These are phyloP conservation scores for Pseudomonodictys pantanalensis DNA, from an alignment of 495 filamentous ascomycete species.

Conservation along the genomic window DNA sequence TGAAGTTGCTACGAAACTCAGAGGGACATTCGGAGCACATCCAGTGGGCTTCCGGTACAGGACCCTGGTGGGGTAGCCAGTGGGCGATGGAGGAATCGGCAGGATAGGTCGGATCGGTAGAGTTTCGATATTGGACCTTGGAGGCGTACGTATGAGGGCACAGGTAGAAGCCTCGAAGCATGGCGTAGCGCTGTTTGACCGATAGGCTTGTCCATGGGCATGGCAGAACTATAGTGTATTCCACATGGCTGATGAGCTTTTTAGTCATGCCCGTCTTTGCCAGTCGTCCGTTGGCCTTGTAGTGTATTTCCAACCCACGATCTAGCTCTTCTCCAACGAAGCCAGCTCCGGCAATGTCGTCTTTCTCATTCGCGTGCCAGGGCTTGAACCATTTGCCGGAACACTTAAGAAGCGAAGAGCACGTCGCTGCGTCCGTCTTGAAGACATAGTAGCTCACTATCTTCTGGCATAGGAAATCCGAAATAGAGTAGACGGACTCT, in stretches of 20 bases:
- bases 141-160: constrained; percentile 4
- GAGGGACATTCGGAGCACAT: neutral
- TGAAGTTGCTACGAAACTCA: neutral
- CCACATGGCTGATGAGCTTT: neutral
- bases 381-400: neutral
- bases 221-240: neutral
- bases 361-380: neutral
- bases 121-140: neutral
- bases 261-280: neutral
- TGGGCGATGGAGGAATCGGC: constrained; percentile 4
- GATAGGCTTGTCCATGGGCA: neutral
- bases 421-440: neutral
- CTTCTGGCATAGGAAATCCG: neutral
- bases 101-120: constrained; percentile 2
- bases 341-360: neutral
- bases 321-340: neutral
- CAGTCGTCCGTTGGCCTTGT: neutral
- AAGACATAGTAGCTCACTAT: neutral
- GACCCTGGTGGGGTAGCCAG: neutral
- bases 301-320: neutral
- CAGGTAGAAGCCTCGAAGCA: neutral
- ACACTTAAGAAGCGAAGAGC: constrained; percentile 1
- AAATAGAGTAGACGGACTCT: neutral
- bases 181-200: neutral
- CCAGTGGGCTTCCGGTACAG: neutral